phyloP scores from a whole-genome alignment of 495 filamentous ascomycete species.

The Podospora pseudopauciseta region DNA sequence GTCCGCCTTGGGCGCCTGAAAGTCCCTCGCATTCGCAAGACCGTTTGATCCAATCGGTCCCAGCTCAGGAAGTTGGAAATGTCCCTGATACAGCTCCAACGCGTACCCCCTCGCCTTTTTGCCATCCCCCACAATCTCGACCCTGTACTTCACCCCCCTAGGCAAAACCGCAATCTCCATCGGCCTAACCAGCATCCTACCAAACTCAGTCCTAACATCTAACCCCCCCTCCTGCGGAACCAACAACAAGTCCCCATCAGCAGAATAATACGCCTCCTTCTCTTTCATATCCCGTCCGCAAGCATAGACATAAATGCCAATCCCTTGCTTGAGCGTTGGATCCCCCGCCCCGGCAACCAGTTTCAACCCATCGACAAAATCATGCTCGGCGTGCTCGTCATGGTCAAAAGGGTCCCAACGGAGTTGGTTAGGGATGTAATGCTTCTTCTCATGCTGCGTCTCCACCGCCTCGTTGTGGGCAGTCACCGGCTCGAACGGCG shows the following conservation, averaged over 20 bases:
- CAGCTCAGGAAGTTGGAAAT: conserved; percentile 81
- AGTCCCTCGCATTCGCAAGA: conserved; percentile 84
- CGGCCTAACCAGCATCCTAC: conserved; percentile 74
- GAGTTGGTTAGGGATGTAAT: conserved; percentile 80
- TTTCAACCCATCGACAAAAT: conserved; percentile 76
- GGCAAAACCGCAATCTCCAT: conserved; percentile 90
- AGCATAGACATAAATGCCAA: conserved; percentile 80
- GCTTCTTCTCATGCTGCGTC: conserved; percentile 42
- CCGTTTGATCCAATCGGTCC: conserved; percentile 87
- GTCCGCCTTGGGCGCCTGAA: conserved; percentile 74
- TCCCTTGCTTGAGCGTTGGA: conserved; percentile 71
- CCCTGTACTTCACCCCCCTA: conserved; percentile 75
- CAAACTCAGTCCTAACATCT: conserved; percentile 83
- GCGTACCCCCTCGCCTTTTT: conserved; percentile 73
- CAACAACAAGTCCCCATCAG: conserved; percentile 85
- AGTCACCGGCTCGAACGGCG: conserved; percentile 58
- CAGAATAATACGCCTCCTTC: conserved; percentile 80
- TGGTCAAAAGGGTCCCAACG: conserved; percentile 92
- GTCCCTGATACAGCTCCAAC: conserved; percentile 79
- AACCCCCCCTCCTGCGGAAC: conserved; percentile 80
- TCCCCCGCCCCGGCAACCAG: conserved; percentile 81
- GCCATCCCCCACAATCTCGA: conserved; percentile 53
- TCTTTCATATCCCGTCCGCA: conserved; percentile 75
- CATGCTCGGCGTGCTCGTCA: conserved; percentile 46
- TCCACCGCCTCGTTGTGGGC: conserved; percentile 20